These are phyloP conservation scores for Annulohypoxylon maeteangense DNA, from an alignment of 495 filamentous ascomycete species.

Conservation along the genomic window DNA sequence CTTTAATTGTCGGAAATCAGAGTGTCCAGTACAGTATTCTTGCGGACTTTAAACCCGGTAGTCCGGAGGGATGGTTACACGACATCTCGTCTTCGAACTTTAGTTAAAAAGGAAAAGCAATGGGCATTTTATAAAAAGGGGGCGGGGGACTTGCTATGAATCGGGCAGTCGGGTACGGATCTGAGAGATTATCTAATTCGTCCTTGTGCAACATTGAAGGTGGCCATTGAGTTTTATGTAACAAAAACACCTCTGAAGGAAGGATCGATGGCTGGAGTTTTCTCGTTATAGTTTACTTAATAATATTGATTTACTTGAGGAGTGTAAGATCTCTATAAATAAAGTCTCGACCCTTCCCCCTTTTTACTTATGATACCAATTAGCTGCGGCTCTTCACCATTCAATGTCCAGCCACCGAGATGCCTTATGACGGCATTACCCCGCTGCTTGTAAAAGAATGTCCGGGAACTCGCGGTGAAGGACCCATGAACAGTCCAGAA, in stretches of 20 bases:
- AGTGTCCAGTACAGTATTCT: too few species aligned
- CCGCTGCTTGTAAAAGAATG: slow-evolving; percentile 11
- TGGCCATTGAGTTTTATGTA: too few species aligned
- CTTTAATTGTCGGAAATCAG: neutral
- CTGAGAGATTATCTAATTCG: neutral
- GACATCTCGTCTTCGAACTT: neutral
- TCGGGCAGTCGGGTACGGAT: neutral
- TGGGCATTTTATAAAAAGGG: neutral
- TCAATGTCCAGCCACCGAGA: too few species aligned
- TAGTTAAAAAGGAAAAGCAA: neutral
- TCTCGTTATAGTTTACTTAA: neutral
- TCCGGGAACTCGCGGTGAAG: slow-evolving; percentile 4
- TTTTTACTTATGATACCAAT: neutral
- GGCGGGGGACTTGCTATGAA: neutral
- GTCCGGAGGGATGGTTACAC: neutral
- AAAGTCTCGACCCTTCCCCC: neutral
- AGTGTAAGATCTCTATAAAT: neutral
- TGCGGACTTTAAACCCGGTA: neutral
- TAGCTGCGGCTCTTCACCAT: neutral
- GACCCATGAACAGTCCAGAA: neutral
- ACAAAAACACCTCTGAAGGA: neutral
- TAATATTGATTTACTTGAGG: neutral
- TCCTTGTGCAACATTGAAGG: too few species aligned
- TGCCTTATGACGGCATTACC: slow-evolving; percentile 7
- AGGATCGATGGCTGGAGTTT: neutral